Base-by-base conservation (phyloP, 1,284 basidiomycete species). In the Microbotryomycetes sp. region DNA sequence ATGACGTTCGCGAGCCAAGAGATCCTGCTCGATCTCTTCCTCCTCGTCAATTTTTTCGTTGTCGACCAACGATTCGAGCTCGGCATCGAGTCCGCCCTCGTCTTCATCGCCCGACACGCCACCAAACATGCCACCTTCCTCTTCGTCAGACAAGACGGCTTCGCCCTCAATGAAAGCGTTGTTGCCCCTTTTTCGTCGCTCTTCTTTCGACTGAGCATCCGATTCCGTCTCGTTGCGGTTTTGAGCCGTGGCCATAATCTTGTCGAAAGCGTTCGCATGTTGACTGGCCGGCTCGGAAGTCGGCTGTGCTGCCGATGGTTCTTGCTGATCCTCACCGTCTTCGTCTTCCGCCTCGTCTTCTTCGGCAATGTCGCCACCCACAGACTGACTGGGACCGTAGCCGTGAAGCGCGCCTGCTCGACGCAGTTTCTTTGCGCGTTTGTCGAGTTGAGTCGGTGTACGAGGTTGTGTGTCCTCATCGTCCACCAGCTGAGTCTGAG, bases 51-150 rank as follows among this genome's bases (percentile, higher is more conserved):
- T 45, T 26, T 59, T 58, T 49, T 60, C 48, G 45, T 69, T 64
- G 28, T 69, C 65, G 3, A 69, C 65, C 18, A 69, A 56, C 45
- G 28, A 27, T 16, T 57, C 56, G 13, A 70, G 54, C 54, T 71
- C 68, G 15, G 26, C 62, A 24, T 69, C 67, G 26, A 61, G 53
- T 0, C 61, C 65, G 15, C 28, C 27, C 52, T 69, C 67, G 41
- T 69, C 60, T 41, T 69, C 67, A 46, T 69, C 67, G 11, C 52
- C 65, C 21, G 57, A 60, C 2, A 57, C 45, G 11, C 56, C 56
- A 41, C 35, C 35, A 18, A 41, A 41, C 13, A 60, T 24, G 7
- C 30, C 54, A 1, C 65, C 59, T 16, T 54, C 51, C 46, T 69
- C 67, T 26, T 69, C 67, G 7, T 67, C 65, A 11, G 59, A 61